Conservation (phyloP, 164 flowering plant species). For the Paratinospora sagittata region DNA sequence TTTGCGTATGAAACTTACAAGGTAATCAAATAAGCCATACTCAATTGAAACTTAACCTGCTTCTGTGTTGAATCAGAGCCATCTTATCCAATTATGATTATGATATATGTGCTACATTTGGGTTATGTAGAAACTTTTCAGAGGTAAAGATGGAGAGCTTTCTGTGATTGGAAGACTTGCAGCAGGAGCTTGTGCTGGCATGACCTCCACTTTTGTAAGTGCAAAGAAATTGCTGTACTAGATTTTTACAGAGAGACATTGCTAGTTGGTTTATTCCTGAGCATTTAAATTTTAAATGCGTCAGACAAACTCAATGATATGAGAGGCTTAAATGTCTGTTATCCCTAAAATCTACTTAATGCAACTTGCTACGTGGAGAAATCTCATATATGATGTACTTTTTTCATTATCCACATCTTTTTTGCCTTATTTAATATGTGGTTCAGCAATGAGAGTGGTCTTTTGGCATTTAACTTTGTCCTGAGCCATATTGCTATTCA, state of each 20-base stretch:
- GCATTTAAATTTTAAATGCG: background rate
- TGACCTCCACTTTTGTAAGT: conserved; percentile 97
- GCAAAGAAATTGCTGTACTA: background rate
- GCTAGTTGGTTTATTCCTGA: background rate
- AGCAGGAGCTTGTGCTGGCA: conserved; percentile 99
- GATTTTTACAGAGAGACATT: background rate
- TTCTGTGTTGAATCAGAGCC: background rate
- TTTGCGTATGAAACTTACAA: conserved; percentile 88
- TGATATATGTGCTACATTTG: conserved; percentile 10
- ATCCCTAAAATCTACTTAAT: background rate
- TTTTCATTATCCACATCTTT: background rate
- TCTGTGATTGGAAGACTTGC: conserved; percentile 89
- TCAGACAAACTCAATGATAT: background rate
- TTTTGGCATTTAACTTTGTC: background rate
- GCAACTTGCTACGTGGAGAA: background rate
- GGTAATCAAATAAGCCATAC: conserved; percentile 28
- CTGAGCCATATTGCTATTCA: background rate
- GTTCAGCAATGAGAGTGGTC: background rate
- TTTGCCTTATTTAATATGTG: background rate
- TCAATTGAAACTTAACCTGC: background rate
- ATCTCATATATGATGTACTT: background rate
- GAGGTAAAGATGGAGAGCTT: conserved; percentile 67
- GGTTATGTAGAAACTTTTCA: conserved; percentile 59
- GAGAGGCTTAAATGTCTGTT: no score
- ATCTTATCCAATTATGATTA: background rate